These are phyloP conservation scores for Coemansia sp. DNA, from an alignment of 192 early-diverging fungal genomes.

Conservation along the genomic window DNA sequence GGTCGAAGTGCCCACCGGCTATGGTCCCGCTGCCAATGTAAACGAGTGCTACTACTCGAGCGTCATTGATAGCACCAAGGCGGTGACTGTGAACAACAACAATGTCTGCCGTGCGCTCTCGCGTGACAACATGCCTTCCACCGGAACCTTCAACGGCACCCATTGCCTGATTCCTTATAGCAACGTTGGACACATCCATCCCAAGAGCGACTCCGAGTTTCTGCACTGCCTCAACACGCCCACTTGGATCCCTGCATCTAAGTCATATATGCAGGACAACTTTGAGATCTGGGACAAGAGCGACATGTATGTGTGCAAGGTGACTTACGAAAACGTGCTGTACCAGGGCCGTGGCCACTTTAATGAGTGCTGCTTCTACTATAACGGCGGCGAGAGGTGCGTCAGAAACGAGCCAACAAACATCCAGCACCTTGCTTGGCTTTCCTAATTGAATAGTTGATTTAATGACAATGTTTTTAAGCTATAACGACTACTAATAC, in stretches of 20 bases:
- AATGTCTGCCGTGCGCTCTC: background rate
- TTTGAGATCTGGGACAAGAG: background rate
- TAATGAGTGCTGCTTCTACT: background rate
- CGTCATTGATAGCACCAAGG: background rate
- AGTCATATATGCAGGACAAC: background rate
- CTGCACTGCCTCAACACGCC: background rate
- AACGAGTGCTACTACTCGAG: background rate
- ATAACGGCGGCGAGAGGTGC: background rate
- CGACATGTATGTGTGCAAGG: constrained; percentile 3
- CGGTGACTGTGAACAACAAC: background rate
- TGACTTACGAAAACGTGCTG: background rate
- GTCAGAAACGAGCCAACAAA: background rate
- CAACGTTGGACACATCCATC: background rate
- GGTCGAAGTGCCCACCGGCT: background rate
- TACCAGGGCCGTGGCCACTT: background rate
- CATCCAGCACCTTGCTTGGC: no score
- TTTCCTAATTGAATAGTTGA: no score
- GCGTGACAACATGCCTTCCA: background rate
- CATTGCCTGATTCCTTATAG: background rate
- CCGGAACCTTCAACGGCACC: background rate
- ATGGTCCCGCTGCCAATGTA: background rate
- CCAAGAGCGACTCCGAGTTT: background rate
- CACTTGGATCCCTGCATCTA: background rate
- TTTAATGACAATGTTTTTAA: no score
- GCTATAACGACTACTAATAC: no score